A percentile compares a stretch with the other conserved stretches of the same genome.
phyloP scores from a whole-genome alignment of 108 stramenopile genomes.

The Discostella pseudostelligera region DNA sequence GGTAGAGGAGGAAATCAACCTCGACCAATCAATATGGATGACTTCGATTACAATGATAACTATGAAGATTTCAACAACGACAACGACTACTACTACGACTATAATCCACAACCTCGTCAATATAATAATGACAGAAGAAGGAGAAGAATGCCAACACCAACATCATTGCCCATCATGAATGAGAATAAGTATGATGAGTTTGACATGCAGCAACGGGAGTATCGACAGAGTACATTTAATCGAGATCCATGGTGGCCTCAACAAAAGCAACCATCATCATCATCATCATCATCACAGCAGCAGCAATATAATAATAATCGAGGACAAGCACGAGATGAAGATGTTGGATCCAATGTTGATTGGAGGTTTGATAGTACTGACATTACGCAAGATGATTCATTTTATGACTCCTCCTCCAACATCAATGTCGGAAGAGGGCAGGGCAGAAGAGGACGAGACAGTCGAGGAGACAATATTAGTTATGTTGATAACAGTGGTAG shows the following conservation, averaged over 20 bases:
- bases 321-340: background rate
- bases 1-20: background rate
- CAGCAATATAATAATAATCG: too few species aligned
- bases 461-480: background rate
- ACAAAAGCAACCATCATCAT: background rate
- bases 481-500: background rate
- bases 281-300: background rate
- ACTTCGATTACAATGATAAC: background rate
- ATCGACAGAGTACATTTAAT: background rate
- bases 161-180: background rate
- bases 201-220: background rate
- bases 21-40: background rate
- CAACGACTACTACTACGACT: background rate
- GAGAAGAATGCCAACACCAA: background rate
- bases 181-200: background rate
- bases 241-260: conserved; percentile 2
- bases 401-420: too few species aligned
- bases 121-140: background rate
- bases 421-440: background rate
- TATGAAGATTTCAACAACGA: background rate
- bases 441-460: background rate
- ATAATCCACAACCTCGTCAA: background rate
- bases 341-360: background rate
- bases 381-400: background rate
- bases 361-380: background rate